phyloP scores from a whole-genome alignment of 192 early-diverging fungal genomes.

The Mycoemilia scoparia region DNA sequence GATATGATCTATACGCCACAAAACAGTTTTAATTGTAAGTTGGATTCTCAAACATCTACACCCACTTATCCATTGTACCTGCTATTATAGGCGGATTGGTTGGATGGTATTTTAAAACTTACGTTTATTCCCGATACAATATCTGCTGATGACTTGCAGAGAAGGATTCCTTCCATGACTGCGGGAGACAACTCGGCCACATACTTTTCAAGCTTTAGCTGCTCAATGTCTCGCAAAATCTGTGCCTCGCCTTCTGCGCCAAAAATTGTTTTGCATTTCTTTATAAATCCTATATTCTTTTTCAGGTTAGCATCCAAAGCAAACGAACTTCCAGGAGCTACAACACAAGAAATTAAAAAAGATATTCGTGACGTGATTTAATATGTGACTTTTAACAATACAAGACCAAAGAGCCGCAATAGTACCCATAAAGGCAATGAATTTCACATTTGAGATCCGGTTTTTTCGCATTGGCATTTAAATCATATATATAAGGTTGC shows the following conservation, averaged over 20 bases:
- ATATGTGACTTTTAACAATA: too few relatives aligned
- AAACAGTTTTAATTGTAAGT: too few relatives aligned
- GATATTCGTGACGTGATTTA: too few relatives aligned
- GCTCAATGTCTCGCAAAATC: slow-evolving; percentile 59
- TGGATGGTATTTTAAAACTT: slow-evolving; percentile 22
- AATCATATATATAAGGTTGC: too few relatives aligned
- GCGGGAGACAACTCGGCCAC: slow-evolving; percentile 78
- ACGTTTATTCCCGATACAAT: slow-evolving; percentile 65
- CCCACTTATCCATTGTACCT: too few relatives aligned
- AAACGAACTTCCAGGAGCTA: too few relatives aligned
- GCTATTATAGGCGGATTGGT: background rate
- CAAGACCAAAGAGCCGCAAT: too few relatives aligned
- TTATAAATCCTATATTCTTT: slow-evolving; percentile 91
- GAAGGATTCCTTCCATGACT: slow-evolving; percentile 49
- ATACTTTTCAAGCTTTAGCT: slow-evolving; percentile 92
- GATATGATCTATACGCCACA: slow-evolving; percentile 49
- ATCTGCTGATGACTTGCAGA: slow-evolving; percentile 52
- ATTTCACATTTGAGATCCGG: too few relatives aligned
- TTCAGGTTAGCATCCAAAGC: slow-evolving; percentile 87
- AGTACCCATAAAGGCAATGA: too few relatives aligned
- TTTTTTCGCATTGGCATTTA: too few relatives aligned
- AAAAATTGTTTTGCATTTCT: slow-evolving; percentile 65
- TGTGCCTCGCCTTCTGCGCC: slow-evolving; percentile 43
- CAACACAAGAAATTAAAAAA: too few relatives aligned
- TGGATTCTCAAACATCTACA: too few relatives aligned